Conservation (phyloP, 768 basidiomycete species). For the Rhodotorula toruloides region DNA sequence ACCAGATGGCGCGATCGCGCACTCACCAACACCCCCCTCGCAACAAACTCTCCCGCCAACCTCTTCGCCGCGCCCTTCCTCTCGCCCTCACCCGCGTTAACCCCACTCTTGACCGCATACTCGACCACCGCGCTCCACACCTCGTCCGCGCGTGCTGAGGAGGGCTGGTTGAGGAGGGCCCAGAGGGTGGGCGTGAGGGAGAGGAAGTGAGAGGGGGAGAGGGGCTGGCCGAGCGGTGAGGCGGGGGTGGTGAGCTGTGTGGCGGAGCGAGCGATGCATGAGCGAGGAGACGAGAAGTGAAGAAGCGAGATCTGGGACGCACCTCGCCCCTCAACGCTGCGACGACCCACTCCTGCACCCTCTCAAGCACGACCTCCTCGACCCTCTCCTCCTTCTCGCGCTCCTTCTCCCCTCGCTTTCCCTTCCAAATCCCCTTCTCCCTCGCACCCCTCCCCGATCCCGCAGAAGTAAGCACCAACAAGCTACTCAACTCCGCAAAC, state of each 20-base stretch:
- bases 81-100: conserved; percentile 57
- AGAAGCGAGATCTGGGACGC: neutral
- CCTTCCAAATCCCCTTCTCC: neutral
- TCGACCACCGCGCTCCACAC: conserved; percentile 60
- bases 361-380: conserved; percentile 14
- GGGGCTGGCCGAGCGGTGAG: conserved; percentile 25
- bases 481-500: conserved; percentile 70
- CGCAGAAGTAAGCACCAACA: conserved; percentile 49
- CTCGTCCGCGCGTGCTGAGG: conserved; percentile 37
- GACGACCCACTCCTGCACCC: conserved; percentile 38
- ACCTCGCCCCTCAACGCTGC: conserved; percentile 30
- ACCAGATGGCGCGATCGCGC: conserved; percentile 29
- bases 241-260: conserved; percentile 6
- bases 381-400: neutral
- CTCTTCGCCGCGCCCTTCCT: conserved; percentile 61
- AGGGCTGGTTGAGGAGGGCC: conserved; percentile 47
- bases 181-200: conserved; percentile 62
- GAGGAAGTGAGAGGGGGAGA: conserved; percentile 39
- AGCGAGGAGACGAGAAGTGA: neutral
- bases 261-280: neutral
- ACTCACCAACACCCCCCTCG: conserved; percentile 61
- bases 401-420: neutral
- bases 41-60: conserved; percentile 68
- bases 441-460: neutral
- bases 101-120: conserved; percentile 48